Conservation (phyloP, 2,329 filamentous ascomycete species). For the Pestalotiopsis sp. region DNA sequence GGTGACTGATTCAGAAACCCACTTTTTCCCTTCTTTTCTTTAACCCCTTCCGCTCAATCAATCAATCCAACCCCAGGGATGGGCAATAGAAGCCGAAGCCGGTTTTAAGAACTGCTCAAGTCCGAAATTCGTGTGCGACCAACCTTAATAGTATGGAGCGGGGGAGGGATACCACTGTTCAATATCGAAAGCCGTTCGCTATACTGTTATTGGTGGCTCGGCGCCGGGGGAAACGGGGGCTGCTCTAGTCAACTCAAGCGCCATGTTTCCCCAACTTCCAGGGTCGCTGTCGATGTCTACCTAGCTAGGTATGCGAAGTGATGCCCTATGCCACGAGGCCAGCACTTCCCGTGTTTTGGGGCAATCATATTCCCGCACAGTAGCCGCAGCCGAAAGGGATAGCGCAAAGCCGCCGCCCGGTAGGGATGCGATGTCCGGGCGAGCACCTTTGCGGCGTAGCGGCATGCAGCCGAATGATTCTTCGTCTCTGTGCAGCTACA, state of each 20-base stretch:
- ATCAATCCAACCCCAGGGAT: neutral
- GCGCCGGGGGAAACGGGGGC: neutral
- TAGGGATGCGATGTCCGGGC: neutral
- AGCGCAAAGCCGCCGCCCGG: neutral
- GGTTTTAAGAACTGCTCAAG: neutral
- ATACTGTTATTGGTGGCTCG: neutral
- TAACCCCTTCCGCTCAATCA: neutral
- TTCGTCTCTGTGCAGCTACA: too few relatives aligned
- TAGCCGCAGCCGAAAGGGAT: neutral
- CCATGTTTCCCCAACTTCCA: too few relatives aligned
- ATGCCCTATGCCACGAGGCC: neutral
- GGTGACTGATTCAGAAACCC: neutral
- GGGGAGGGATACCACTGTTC: too few relatives aligned
- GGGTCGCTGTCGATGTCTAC: too few relatives aligned
- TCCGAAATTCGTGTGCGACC: neutral
- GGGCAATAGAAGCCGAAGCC: neutral
- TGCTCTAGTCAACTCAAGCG: too few relatives aligned
- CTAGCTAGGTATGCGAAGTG: too few relatives aligned
- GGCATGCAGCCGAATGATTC: neutral
- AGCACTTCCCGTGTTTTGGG: neutral
- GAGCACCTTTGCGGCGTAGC: neutral
- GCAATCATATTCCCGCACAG: neutral
- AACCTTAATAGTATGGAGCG: neutral
- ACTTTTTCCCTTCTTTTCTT: neutral
- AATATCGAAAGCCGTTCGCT: neutral